Conservation (phyloP, 2,329 filamentous ascomycete genomes). For the Diplodia scrobiculata region DNA sequence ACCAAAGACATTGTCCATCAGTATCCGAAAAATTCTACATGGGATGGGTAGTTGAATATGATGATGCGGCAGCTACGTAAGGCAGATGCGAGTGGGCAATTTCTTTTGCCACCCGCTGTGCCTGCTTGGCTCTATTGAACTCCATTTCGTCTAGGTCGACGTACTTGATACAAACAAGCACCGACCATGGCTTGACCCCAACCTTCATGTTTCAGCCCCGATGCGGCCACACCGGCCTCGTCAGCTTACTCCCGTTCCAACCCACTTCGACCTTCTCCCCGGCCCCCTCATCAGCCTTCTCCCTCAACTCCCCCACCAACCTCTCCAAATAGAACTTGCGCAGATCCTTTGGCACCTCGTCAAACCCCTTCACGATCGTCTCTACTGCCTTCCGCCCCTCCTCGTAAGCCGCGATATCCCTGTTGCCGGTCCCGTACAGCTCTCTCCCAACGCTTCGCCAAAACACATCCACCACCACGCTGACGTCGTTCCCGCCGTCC, state of each 20-base stretch:
- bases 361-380: slow-evolving; percentile 66
- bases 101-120: too few species aligned
- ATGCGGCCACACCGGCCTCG: background rate
- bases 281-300: slow-evolving; percentile 34
- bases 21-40: too few species aligned
- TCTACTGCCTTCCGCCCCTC: slow-evolving; percentile 73
- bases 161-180: background rate
- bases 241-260: background rate
- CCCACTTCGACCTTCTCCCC: background rate
- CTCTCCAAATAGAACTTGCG: slow-evolving; percentile 74
- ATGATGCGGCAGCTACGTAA: too few species aligned
- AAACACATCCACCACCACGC: slow-evolving; percentile 86
- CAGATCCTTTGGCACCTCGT: slow-evolving; percentile 65
- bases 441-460: slow-evolving; percentile 70
- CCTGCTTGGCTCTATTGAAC: background rate
- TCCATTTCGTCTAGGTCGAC: background rate
- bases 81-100: too few species aligned
- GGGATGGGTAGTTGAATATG: too few species aligned
- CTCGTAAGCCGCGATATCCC: slow-evolving; percentile 82
- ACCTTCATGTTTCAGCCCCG: background rate
- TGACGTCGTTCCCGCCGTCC: slow-evolving; percentile 49
- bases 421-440: slow-evolving; percentile 66
- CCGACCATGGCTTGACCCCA: background rate
- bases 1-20: too few species aligned
- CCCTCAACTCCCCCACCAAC: slow-evolving; percentile 67